Evolutionary conservation across 106 monocot genomes (phyloP), one percentile per base, ranked within the genome.

Genomic region (Narthecium ossifragum): DNA sequence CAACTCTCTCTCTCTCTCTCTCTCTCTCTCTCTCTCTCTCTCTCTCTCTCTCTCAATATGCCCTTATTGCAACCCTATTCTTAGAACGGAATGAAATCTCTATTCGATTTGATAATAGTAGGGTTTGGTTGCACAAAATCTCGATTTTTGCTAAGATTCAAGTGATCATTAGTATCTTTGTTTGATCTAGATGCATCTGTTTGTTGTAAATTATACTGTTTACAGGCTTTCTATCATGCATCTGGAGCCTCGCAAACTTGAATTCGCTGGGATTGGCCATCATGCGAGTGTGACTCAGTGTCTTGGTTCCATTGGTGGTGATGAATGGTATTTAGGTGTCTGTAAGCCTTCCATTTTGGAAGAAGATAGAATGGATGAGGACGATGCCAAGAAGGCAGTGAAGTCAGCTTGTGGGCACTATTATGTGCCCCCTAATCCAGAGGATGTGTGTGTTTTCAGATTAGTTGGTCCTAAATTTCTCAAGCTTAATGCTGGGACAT

Each of bases 281-380:
- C 96, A 96, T 66, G 96, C 96, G 8, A 90, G 86, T 61, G 96
- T 96, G 34, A 96, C 89, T 25, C 96, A 96, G 50, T 96, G 96
- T 62, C 86, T 96, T 56, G 96, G 96, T 40, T 78, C 90, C 40
- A 49, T 86, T 49, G 81, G 80, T 51, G 84, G 86, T 29, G 62
- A 58, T 31, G 80, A 78, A 25, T 96, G 96, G 96, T 96, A 73
- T 70, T 78, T 96, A 53, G 96, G 96, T 14, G 81, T 90, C 25
- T 79, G 90, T 14, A 87, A 86, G 78, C 38, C 83, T 54, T 84
- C 96, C 0, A 66, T 90, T 55, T n/a, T 84, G 45, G 67, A 81
- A 61, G 66, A 14, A 51, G 60, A 53, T 17, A 53, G 59, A 23
- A 60, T 39, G 11, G 24, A 18, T 27, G 50, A 48, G 48, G 57